phyloP scores from a whole-genome alignment of 768 basidiomycete species.

The Trametes cinnabarina region DNA sequence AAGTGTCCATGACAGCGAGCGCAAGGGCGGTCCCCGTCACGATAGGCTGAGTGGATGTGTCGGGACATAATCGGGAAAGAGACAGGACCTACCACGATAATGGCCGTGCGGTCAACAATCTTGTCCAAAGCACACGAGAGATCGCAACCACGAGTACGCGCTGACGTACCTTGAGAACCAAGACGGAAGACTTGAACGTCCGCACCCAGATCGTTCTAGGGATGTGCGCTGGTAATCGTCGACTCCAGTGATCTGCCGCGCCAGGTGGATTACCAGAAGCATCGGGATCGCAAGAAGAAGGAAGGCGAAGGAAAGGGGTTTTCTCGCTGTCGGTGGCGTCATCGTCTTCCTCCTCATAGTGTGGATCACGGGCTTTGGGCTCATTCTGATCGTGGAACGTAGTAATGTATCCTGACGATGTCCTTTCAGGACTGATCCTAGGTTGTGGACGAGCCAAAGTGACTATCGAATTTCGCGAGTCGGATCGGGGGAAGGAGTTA shows the following conservation, averaged over 20 bases:
- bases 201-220: constrained; percentile 26
- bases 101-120: not conserved
- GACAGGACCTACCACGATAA: constrained; percentile 20
- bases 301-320: not conserved
- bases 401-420: not conserved
- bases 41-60: constrained; percentile 23
- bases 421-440: constrained; percentile 7
- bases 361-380: not conserved
- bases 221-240: constrained; percentile 7
- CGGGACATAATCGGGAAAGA: constrained; percentile 28
- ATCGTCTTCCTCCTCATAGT: not conserved
- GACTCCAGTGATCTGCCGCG: not conserved
- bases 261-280: not conserved
- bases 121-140: not conserved
- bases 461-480: not conserved
- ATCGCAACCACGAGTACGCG: not conserved
- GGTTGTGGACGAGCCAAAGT: constrained; percentile 3
- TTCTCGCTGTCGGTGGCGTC: not conserved
- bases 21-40: constrained; percentile 30
- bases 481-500: not conserved
- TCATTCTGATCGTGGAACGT: constrained; percentile 1
- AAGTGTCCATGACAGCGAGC: constrained; percentile 45
- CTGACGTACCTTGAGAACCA: constrained; percentile 36
- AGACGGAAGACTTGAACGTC: constrained; percentile 35
- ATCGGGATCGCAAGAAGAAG: not conserved